phyloP scores from a whole-genome alignment of 768 basidiomycete species.

The Termitomyces sp. region DNA sequence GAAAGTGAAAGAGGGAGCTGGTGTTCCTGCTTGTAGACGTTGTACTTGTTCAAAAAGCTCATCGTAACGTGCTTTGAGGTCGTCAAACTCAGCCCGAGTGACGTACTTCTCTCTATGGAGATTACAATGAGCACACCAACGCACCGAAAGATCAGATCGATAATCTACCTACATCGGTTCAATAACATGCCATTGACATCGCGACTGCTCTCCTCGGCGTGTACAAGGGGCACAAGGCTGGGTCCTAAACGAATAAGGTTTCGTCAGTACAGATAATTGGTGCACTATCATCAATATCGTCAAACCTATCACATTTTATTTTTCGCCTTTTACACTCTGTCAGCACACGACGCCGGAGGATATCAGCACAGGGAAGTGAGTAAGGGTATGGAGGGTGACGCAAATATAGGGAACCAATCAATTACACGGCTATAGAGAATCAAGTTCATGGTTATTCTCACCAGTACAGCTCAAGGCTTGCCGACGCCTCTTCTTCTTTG shows the following conservation, averaged over 20 bases:
- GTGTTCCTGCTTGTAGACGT: conserved; percentile 31
- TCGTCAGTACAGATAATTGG: conserved; percentile 4
- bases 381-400: background rate
- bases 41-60: conserved; percentile 53
- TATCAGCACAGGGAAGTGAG: background rate
- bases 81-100: conserved; percentile 70
- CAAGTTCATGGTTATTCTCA: conserved; percentile 27
- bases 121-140: conserved; percentile 6
- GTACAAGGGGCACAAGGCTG: conserved; percentile 81
- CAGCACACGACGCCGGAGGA: conserved; percentile 18
- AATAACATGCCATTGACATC: conserved; percentile 80
- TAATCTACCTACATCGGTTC: conserved; percentile 65
- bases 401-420: background rate
- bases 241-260: conserved; percentile 34
- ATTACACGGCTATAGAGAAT: background rate
- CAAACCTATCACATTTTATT: conserved; percentile 82
- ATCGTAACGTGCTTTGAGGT: conserved; percentile 61
- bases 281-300: conserved; percentile 12
- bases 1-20: conserved; percentile 27
- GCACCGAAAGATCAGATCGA: conserved; percentile 12
- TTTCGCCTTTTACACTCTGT: conserved; percentile 83
- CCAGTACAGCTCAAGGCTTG: conserved; percentile 86
- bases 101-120: conserved; percentile 70
- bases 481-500: conserved; percentile 78
- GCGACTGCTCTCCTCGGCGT: conserved; percentile 72